Evolutionary conservation across 345 rosid species (phyloP), one percentile per base, ranked within the genome.

Genomic region (Orychophragmus violaceus): DNA sequence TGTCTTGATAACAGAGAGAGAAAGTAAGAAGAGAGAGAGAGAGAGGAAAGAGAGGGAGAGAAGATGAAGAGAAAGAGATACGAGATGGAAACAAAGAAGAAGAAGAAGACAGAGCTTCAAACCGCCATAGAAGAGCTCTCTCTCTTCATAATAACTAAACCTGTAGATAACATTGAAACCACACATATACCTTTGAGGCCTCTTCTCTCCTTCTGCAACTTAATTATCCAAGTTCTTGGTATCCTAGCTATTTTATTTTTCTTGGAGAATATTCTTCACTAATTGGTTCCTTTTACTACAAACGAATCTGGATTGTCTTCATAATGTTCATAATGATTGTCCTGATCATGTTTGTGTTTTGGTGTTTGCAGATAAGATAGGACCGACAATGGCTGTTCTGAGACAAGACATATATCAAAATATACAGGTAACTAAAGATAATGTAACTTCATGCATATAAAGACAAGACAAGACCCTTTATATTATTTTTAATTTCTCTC

Each of bases 351-450:
- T 37, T 39, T 65, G 28, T 62, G 21, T 50, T 29, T 75, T 46
- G 76, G 24, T 14, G 42, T 61, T 61, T 84, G 82, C 83, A 93
- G 98, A 93, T 87, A 88, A 88, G 86, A 84, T 93, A 67, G 98
- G 97, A 49, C 98, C 98, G 44, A 90, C 92, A 53, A 88, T 93
- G 98, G 84, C 83, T 33, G 97, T 93, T 68, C 83, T 93, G 36
- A 78, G 98, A 80, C 91, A 86, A 76, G 98, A 93, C 76, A 76
- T 90, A 29, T 62, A 81, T 75, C 90, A 86, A 68, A 93, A 90
- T 74, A 66, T 93, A 56, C 84, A 88, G 91, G 98, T 86, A 74
- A 72, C 17, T 13, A 64, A 66, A 51, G 25, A 48, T 60, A 9
- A 52, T 52, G 53, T 67, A 41, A 41, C 48, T 45, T 63, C 56